These are phyloP conservation scores for Zanthoxylum bungeanum DNA, from an alignment of 345 rosid species.

Conservation along the genomic window DNA sequence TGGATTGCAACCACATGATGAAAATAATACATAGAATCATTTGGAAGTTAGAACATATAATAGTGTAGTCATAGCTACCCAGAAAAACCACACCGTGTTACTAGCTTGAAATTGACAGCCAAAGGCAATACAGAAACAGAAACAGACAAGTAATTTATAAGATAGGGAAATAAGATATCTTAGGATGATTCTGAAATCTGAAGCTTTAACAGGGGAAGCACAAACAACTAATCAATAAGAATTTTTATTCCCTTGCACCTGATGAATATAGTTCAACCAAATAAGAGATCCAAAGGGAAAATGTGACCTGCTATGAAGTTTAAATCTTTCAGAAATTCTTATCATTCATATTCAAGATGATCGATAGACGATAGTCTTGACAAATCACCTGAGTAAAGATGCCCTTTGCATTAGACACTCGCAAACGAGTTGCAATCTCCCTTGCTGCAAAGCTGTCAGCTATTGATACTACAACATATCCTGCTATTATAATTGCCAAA, in stretches of 20 bases:
- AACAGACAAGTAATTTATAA: not conserved
- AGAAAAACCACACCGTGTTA: not conserved
- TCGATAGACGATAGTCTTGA: not conserved
- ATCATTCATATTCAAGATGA: not conserved
- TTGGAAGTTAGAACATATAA: not conserved
- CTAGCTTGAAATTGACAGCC: not conserved
- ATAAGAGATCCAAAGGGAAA: not conserved
- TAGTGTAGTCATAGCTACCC: not conserved
- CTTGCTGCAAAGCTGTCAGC: slow-evolving; percentile 92
- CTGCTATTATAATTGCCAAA: slow-evolving; percentile 75
- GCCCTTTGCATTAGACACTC: slow-evolving; percentile 72
- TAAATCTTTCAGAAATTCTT: not conserved
- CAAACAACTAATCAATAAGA: not conserved
- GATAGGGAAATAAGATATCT: not conserved
- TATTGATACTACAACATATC: slow-evolving; percentile 80
- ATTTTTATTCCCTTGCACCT: not conserved
- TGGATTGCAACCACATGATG: not conserved
- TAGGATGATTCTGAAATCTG: not conserved
- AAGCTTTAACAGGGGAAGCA: not conserved
- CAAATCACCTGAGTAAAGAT: slow-evolving; percentile 83
- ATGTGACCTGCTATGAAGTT: not conserved
- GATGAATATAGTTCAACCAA: not conserved
- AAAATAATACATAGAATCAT: not conserved
- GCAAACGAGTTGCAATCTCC: slow-evolving; percentile 81
- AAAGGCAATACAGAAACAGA: not conserved